A percentile compares a stretch with the other conserved stretches of the same genome.
Evolutionary conservation across 2,329 filamentous ascomycete genomes (phyloP).

Genomic region (Metarhizium brunneum): DNA sequence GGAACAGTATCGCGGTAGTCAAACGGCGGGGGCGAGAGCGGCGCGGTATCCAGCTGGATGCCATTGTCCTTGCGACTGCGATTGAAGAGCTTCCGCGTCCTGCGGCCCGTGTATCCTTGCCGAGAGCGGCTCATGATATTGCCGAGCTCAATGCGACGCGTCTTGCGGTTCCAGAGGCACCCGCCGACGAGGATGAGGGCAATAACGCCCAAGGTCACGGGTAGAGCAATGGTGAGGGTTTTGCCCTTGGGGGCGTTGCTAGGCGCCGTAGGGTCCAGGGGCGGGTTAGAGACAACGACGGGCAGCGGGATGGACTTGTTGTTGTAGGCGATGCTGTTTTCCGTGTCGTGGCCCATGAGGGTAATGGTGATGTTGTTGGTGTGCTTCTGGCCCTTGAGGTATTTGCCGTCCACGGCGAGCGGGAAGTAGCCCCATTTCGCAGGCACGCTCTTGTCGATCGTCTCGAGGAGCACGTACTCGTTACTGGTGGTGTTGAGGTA

Average conservation of each 20-base stretch:
- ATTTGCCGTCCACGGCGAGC: constrained; percentile 29
- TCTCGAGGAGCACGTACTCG: constrained; percentile 27
- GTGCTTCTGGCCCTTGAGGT: constrained; percentile 8
- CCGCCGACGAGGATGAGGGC: constrained; percentile 42
- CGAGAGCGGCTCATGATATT: constrained; percentile 40
- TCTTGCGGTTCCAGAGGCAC: constrained; percentile 45
- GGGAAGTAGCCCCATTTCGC: constrained; percentile 39
- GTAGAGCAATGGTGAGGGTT: constrained; percentile 44
- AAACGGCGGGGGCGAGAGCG: constrained; percentile 9
- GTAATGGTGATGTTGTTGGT: constrained; percentile 39
- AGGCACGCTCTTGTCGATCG: constrained; percentile 19
- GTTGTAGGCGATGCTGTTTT: constrained; percentile 23
- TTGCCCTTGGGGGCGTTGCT: constrained; percentile 23
- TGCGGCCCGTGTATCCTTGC: constrained; percentile 34
- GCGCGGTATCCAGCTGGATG: constrained; percentile 35
- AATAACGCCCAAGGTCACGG: constrained; percentile 38
- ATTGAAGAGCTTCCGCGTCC: constrained; percentile 26
- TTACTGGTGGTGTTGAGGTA: constrained; percentile 27
- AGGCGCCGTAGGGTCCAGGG: constrained; percentile 27
- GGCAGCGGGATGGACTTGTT: constrained; percentile 33
- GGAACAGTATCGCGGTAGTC: constrained; percentile 16
- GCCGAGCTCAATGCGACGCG: constrained; percentile 40
- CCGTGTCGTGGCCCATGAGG: constrained; percentile 25
- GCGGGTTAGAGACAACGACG: constrained; percentile 21
- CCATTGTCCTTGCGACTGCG: constrained; percentile 23